Conservation (phyloP, 2,329 filamentous ascomycete genomes). For the Lachnellula subtilissima region DNA sequence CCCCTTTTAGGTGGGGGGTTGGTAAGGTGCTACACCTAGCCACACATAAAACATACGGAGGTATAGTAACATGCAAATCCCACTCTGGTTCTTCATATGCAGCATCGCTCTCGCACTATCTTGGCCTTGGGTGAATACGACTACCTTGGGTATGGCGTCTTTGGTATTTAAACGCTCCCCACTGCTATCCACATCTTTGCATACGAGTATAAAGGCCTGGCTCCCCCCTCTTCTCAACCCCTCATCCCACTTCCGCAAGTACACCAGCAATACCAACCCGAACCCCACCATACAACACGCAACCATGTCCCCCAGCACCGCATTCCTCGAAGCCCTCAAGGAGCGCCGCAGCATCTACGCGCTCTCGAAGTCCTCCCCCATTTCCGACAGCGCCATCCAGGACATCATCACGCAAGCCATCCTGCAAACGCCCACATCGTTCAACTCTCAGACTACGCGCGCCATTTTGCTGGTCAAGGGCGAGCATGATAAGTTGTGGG, state of each 20-base stretch:
- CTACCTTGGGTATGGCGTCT: slow-evolving; percentile 10
- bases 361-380: slow-evolving; percentile 58
- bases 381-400: slow-evolving; percentile 54
- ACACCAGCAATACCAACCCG: background rate
- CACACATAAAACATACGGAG: no score
- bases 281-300: background rate
- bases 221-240: background rate
- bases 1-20: no score
- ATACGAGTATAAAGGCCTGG: slow-evolving; percentile 1
- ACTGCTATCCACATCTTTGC: background rate
- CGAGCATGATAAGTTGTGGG: slow-evolving; percentile 88
- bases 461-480: slow-evolving; percentile 72
- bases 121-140: background rate
- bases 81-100: slow-evolving; percentile 10
- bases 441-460: slow-evolving; percentile 85
- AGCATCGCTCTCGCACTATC: slow-evolving; percentile 5
- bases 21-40: no score
- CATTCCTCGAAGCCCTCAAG: slow-evolving; percentile 58
- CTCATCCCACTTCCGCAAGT: background rate
- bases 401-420: slow-evolving; percentile 62
- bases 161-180: background rate
- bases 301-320: slow-evolving; percentile 38
- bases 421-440: slow-evolving; percentile 68
- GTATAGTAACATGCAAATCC: slow-evolving; percentile 11
- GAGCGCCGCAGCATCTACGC: slow-evolving; percentile 65